These are phyloP conservation scores for Centaurea solstitialis DNA, from an alignment of 129 eudicot species.

Conservation along the genomic window DNA sequence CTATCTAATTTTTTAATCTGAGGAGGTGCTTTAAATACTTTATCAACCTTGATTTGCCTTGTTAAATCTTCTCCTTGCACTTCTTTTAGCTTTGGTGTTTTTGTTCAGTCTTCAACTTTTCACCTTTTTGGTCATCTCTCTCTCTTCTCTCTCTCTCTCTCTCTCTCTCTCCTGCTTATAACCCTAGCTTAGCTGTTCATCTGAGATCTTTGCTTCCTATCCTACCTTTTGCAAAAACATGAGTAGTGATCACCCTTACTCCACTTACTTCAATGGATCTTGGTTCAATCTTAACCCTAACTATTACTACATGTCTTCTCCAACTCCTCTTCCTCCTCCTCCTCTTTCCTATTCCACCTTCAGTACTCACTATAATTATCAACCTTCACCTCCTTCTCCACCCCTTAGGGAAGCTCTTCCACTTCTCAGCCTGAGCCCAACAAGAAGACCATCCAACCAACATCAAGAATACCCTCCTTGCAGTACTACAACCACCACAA, in stretches of 20 bases:
- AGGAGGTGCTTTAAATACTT: slow-evolving; percentile 38
- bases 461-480: slow-evolving; percentile 4
- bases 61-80: slow-evolving; percentile 25
- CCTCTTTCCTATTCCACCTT: slow-evolving; percentile 24
- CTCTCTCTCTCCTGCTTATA: slow-evolving; percentile 16
- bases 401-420: slow-evolving; percentile 89
- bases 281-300: slow-evolving; percentile 46
- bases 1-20: slow-evolving; percentile 31
- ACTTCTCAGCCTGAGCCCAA: slow-evolving; percentile 60
- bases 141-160: slow-evolving; percentile 6
- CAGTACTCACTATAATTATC: slow-evolving; percentile 24
- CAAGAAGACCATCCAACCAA: slow-evolving; percentile 31
- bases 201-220: slow-evolving; percentile 25
- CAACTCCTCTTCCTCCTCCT: neutral
- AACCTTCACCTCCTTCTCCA: slow-evolving; percentile 72
- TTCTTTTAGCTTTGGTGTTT: slow-evolving; percentile 59
- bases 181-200: slow-evolving; percentile 29
- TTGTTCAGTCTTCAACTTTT: slow-evolving; percentile 58
- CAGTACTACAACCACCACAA: slow-evolving; percentile 25
- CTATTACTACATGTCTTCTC: slow-evolving; percentile 24
- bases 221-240: slow-evolving; percentile 45
- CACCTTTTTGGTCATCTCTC: slow-evolving; percentile 44
- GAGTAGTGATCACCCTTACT: slow-evolving; percentile 64
- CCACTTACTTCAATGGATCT: slow-evolving; percentile 55
- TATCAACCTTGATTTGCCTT: slow-evolving; percentile 35